Evolutionary conservation across 2,329 filamentous ascomycete genomes (phyloP).

Genomic region (Cladophialophora exuberans): DNA sequence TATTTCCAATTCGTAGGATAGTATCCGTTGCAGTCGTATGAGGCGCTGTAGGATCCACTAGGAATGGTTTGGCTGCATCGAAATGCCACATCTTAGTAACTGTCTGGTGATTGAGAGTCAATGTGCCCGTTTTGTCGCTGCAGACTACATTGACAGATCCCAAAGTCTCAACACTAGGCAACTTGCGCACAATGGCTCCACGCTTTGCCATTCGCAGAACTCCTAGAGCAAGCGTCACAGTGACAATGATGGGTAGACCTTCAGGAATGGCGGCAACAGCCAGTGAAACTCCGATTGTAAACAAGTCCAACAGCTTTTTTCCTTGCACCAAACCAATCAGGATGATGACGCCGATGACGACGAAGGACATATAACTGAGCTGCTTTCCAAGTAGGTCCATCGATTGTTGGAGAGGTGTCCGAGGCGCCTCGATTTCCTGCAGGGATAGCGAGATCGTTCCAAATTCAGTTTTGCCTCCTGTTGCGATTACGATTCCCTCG

Average conservation of each 20-base stretch:
- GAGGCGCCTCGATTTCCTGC: constrained; percentile 90
- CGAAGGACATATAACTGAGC: constrained; percentile 94
- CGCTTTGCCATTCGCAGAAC: constrained; percentile 95
- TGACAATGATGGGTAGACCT: constrained; percentile 96
- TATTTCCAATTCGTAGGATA: constrained; percentile 88
- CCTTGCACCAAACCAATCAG: constrained; percentile 88
- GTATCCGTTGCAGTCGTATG: constrained; percentile 75
- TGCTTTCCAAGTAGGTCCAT: constrained; percentile 98
- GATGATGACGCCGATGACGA: constrained; percentile 90
- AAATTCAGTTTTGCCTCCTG: constrained; percentile 90
- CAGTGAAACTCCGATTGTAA: constrained; percentile 94
- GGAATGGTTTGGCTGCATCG: constrained; percentile 63
- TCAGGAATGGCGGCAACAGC: constrained; percentile 97
- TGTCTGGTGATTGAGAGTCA: constrained; percentile 98
- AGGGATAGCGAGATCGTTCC: constrained; percentile 94
- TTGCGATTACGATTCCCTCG: constrained; percentile 95
- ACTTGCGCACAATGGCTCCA: constrained; percentile 90
- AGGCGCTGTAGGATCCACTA: constrained; percentile 58
- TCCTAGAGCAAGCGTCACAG: constrained; percentile 90
- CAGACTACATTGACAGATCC: constrained; percentile 99
- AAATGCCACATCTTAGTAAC: constrained; percentile 97
- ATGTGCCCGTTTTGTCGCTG: constrained; percentile 95
- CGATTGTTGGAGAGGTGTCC: constrained; percentile 89
- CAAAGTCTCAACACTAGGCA: constrained; percentile 95
- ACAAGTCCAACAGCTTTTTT: constrained; percentile 88